Evolutionary conservation across 192 early-diverging fungal species (phyloP).

Genomic region (Chytriomyces sp.): DNA sequence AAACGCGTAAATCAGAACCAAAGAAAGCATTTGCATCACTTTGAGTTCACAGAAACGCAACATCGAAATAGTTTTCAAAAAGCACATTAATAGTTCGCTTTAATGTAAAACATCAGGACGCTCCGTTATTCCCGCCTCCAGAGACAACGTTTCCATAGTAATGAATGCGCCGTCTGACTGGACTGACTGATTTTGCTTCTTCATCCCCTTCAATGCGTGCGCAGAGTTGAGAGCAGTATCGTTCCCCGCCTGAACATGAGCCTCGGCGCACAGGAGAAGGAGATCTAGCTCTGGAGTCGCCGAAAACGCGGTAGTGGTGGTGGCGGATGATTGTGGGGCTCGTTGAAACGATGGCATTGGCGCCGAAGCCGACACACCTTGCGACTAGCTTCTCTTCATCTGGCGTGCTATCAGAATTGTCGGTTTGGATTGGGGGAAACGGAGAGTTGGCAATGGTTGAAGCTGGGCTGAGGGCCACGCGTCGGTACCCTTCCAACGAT

Average conservation of each 20-base stretch:
- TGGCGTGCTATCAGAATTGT: neutral
- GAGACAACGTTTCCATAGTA: neutral
- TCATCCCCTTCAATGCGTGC: neutral
- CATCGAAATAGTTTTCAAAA: too few species aligned
- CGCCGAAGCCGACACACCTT: constrained; percentile 43
- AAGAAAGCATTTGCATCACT: too few species aligned
- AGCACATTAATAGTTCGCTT: too few species aligned
- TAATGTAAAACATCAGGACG: too few species aligned
- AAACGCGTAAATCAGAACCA: too few species aligned
- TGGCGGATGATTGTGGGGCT: constrained; percentile 48
- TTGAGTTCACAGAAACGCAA: too few species aligned
- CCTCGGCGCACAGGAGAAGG: neutral
- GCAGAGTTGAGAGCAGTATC: neutral
- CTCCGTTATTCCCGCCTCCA: neutral
- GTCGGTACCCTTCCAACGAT: neutral
- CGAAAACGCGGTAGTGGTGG: constrained; percentile 26
- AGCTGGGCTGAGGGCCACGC: neutral
- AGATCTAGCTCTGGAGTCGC: neutral
- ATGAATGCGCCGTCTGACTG: constrained; percentile 1
- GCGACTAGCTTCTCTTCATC: constrained; percentile 27
- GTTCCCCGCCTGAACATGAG: neutral
- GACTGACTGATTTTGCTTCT: neutral
- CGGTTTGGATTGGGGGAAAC: neutral
- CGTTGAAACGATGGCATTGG: constrained; percentile 39
- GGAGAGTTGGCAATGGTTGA: neutral